Conservation (phyloP, 2,329 filamentous ascomycete genomes). For the Arthrobotrys sphaeroides region DNA sequence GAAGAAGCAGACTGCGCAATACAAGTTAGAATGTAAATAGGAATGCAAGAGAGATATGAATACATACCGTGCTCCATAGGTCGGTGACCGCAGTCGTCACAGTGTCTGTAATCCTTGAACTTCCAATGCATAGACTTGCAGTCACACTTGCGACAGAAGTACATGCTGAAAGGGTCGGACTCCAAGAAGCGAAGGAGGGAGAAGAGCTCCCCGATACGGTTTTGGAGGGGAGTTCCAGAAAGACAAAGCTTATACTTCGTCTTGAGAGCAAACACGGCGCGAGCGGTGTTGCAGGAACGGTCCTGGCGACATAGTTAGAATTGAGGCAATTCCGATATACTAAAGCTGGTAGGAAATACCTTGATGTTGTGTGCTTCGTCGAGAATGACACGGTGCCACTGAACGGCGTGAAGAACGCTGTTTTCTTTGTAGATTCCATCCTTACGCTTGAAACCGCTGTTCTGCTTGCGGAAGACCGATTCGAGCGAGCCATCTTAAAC, state of each 20-base stretch:
- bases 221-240: constrained; percentile 93
- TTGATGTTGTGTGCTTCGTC: constrained; percentile 98
- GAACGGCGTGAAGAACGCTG: constrained; percentile 81
- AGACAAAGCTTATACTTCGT: constrained; percentile 94
- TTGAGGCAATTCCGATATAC: too few relatives aligned
- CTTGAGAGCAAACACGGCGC: constrained; percentile 90
- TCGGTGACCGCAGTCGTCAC: constrained; percentile 56
- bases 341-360: constrained; percentile 62
- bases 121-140: constrained; percentile 86
- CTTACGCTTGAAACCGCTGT: constrained; percentile 85
- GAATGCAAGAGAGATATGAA: background rate
- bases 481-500: constrained; percentile 73
- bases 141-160: constrained; percentile 87
- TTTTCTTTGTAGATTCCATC: constrained; percentile 81
- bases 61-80: constrained; percentile 56
- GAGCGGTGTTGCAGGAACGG: constrained; percentile 88
- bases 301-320: constrained; percentile 64
- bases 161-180: constrained; percentile 86
- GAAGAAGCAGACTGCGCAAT: constrained; percentile 77
- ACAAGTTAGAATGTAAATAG: constrained; percentile 60
- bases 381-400: constrained; percentile 89
- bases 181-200: constrained; percentile 92
- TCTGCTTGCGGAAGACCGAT: constrained; percentile 89
- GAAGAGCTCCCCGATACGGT: constrained; percentile 96
- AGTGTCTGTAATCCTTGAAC: constrained; percentile 55